Conservation (phyloP, 2,329 filamentous ascomycete species). For the Fusarium proliferatum region DNA sequence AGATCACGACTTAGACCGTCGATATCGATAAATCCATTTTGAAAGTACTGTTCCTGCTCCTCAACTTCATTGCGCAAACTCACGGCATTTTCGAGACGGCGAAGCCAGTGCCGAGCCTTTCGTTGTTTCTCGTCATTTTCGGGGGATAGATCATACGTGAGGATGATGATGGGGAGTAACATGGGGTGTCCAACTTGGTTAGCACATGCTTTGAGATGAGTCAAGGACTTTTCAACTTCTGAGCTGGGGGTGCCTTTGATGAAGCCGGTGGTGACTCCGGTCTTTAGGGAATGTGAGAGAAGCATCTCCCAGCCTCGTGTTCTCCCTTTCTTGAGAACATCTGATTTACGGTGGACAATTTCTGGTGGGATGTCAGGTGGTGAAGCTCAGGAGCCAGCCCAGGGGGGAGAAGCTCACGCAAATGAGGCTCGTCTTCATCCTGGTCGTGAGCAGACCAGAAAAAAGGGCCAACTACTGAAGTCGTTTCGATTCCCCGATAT, state of each 20-base stretch:
- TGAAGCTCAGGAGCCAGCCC: background rate
- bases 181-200: slow-evolving; percentile 66
- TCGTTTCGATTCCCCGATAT: slow-evolving; percentile 67
- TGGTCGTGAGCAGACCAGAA: slow-evolving; percentile 70
- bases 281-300: slow-evolving; percentile 67
- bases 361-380: slow-evolving; percentile 51
- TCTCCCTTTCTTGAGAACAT: slow-evolving; percentile 71
- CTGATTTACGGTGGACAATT: slow-evolving; percentile 73
- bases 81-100: slow-evolving; percentile 69
- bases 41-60: slow-evolving; percentile 65
- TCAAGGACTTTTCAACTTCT: slow-evolving; percentile 61
- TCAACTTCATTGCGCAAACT: slow-evolving; percentile 70
- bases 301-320: slow-evolving; percentile 74
- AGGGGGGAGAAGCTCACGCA: slow-evolving; percentile 57
- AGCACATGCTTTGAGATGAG: slow-evolving; percentile 62
- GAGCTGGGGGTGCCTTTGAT: slow-evolving; percentile 70
- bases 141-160: slow-evolving; percentile 67
- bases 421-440: slow-evolving; percentile 65
- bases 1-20: slow-evolving; percentile 71
- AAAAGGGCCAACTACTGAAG: slow-evolving; percentile 69
- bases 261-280: slow-evolving; percentile 68
- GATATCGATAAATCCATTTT: slow-evolving; percentile 64
- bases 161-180: slow-evolving; percentile 68
- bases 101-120: slow-evolving; percentile 70
- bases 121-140: slow-evolving; percentile 71